These are phyloP conservation scores for Aspergillus hortae DNA, from an alignment of 2,329 filamentous ascomycete genomes.

Conservation along the genomic window DNA sequence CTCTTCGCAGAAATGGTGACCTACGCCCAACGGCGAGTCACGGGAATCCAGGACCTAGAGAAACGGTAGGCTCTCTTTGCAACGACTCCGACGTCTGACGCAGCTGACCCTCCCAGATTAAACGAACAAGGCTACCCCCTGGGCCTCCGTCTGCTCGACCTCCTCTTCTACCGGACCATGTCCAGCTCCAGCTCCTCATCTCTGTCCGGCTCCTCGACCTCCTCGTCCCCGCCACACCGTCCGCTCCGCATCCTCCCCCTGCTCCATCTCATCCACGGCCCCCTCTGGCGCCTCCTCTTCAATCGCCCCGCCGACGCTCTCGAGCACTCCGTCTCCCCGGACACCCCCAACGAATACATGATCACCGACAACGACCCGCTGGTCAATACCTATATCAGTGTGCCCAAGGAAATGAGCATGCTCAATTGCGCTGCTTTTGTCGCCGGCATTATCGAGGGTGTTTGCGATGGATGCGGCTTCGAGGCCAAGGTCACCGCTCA, in stretches of 20 bases:
- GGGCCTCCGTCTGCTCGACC: constrained; percentile 89
- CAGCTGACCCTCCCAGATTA: constrained; percentile 52
- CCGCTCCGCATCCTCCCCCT: constrained; percentile 86
- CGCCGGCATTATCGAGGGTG: constrained; percentile 90
- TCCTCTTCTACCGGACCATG: constrained; percentile 80
- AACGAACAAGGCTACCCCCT: constrained; percentile 91
- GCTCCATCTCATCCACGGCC: constrained; percentile 91
- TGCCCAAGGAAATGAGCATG: constrained; percentile 93
- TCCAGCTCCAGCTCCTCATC: constrained; percentile 80
- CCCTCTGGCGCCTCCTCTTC: constrained; percentile 90
- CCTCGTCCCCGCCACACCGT: constrained; percentile 64
- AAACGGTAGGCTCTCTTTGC: constrained; percentile 61
- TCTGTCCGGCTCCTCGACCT: constrained; percentile 76
- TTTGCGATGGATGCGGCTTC: constrained; percentile 90
- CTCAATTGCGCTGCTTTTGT: constrained; percentile 95
- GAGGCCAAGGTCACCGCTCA: constrained; percentile 87
- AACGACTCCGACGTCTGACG: neutral
- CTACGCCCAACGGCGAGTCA: constrained; percentile 87
- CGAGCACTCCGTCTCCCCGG: constrained; percentile 78
- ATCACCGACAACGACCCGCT: constrained; percentile 97
- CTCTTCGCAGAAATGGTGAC: constrained; percentile 95
- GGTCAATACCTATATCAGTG: constrained; percentile 88
- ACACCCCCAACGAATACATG: constrained; percentile 95
- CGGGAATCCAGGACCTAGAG: constrained; percentile 89
- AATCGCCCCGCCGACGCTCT: constrained; percentile 85